These are phyloP conservation scores for Primulina tabacum DNA, from an alignment of 257 asterid genomes.

Conservation along the genomic window DNA sequence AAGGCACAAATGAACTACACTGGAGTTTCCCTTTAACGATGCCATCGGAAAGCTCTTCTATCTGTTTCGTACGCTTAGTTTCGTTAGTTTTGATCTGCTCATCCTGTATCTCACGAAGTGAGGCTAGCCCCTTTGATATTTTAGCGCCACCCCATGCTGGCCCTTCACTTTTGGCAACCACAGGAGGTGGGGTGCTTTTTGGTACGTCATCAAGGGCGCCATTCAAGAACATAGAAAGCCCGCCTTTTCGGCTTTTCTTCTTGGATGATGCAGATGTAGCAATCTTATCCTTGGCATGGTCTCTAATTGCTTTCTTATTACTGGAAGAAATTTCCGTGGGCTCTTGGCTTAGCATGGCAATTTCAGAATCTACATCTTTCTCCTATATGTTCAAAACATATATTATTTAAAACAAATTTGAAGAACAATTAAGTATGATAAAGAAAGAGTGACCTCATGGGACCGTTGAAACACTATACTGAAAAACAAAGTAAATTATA, in stretches of 20 bases:
- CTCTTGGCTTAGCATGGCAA: slow-evolving; percentile 27
- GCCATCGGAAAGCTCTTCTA: slow-evolving; percentile 47
- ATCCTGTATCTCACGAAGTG: slow-evolving; percentile 82
- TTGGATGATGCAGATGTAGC: slow-evolving; percentile 47
- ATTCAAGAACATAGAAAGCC: slow-evolving; percentile 89
- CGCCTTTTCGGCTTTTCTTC: slow-evolving; percentile 88
- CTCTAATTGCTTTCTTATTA: slow-evolving; percentile 36
- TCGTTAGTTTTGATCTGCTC: slow-evolving; percentile 76
- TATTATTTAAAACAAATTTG: neutral
- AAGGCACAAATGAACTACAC: slow-evolving; percentile 53
- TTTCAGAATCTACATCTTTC: slow-evolving; percentile 39
- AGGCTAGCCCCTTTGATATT: slow-evolving; percentile 44
- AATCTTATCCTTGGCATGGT: slow-evolving; percentile 25
- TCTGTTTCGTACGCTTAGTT: slow-evolving; percentile 37
- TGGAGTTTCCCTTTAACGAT: slow-evolving; percentile 40
- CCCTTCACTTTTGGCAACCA: slow-evolving; percentile 58
- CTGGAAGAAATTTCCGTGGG: slow-evolving; percentile 30
- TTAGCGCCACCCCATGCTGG: slow-evolving; percentile 99
- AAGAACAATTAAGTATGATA: neutral
- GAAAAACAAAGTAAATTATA: neutral
- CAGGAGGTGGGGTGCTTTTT: slow-evolving; percentile 48
- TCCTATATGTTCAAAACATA: slow-evolving; percentile 33
- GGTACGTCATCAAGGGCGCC: slow-evolving; percentile 90
- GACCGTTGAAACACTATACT: neutral
- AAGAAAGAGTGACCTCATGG: neutral